Conservation (phyloP, 495 filamentous ascomycete species). For the Penicillium salamii region DNA sequence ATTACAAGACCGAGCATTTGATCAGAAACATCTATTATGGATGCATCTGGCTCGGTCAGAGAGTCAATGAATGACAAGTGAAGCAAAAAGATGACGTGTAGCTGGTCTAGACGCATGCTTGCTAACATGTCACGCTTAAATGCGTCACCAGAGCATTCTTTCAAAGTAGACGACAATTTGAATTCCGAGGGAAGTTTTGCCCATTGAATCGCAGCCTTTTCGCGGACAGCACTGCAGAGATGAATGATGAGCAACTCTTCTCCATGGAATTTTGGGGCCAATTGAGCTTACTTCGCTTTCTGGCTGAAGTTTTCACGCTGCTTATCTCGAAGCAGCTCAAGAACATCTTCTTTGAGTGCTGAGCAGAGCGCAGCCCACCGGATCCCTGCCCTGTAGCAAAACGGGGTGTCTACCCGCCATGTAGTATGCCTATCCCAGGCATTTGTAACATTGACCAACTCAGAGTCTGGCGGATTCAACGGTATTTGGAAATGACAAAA, state of each 20-base stretch:
- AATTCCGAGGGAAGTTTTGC: slow-evolving; percentile 24
- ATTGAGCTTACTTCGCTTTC: slow-evolving; percentile 17
- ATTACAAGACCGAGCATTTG: slow-evolving; percentile 38
- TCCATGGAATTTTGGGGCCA: background rate
- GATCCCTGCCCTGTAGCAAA: slow-evolving; percentile 31
- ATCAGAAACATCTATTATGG: slow-evolving; percentile 27
- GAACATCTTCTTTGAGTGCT: slow-evolving; percentile 37
- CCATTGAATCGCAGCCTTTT: slow-evolving; percentile 25
- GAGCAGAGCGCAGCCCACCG: slow-evolving; percentile 40
- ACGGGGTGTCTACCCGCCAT: background rate
- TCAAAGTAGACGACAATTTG: slow-evolving; percentile 24
- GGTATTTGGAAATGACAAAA: slow-evolving; percentile 43
- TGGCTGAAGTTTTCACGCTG: slow-evolving; percentile 15
- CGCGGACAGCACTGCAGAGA: slow-evolving; percentile 17
- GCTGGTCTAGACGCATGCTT: slow-evolving; percentile 34
- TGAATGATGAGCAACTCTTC: background rate
- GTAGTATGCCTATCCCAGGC: background rate
- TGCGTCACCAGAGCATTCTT: slow-evolving; percentile 19
- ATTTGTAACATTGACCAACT: slow-evolving; percentile 8
- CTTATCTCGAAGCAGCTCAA: slow-evolving; percentile 34
- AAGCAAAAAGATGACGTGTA: slow-evolving; percentile 39
- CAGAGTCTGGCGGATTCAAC: slow-evolving; percentile 5
- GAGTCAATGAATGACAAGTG: slow-evolving; percentile 27
- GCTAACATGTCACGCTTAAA: slow-evolving; percentile 36
- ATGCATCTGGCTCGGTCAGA: slow-evolving; percentile 28